Conservation (phyloP, 2,329 filamentous ascomycete genomes). For the Pseudogymnoascus sp. region DNA sequence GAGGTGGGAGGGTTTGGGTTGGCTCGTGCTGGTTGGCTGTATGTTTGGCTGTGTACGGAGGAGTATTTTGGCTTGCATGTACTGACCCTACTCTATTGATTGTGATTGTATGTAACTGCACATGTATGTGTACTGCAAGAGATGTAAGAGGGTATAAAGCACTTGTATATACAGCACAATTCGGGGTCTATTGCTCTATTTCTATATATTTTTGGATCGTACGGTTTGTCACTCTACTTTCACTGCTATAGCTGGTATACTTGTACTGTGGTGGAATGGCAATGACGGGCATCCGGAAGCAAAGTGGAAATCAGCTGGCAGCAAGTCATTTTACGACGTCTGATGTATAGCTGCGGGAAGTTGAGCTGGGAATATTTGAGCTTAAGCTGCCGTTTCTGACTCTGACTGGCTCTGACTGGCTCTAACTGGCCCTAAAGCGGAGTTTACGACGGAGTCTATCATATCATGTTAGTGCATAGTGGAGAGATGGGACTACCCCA, state of each 20-base stretch:
- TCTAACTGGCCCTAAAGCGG: neutral
- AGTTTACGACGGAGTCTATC: neutral
- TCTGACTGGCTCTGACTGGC: neutral
- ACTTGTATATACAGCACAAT: neutral
- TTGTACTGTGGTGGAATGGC: neutral
- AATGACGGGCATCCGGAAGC: neutral
- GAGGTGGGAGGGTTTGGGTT: slow-evolving; percentile 8
- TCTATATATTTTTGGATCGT: neutral
- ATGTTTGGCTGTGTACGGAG: neutral
- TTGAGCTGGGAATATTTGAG: neutral
- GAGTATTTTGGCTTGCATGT: neutral
- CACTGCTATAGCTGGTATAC: neutral
- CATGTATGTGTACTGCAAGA: neutral
- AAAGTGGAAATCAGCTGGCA: neutral
- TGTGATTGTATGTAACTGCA: neutral
- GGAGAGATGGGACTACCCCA: slow-evolving; percentile 4
- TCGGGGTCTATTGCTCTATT: neutral
- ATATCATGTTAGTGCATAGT: slow-evolving; percentile 4
- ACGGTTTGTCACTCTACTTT: neutral
- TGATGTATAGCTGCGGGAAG: neutral
- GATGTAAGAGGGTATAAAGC: neutral
- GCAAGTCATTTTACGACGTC: neutral
- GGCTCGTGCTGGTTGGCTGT: slow-evolving; percentile 5
- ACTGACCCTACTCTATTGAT: neutral
- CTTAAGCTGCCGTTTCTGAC: neutral